Base-by-base conservation (phyloP, 139 green algal genomes). In the Yamagishiella unicocca region DNA sequence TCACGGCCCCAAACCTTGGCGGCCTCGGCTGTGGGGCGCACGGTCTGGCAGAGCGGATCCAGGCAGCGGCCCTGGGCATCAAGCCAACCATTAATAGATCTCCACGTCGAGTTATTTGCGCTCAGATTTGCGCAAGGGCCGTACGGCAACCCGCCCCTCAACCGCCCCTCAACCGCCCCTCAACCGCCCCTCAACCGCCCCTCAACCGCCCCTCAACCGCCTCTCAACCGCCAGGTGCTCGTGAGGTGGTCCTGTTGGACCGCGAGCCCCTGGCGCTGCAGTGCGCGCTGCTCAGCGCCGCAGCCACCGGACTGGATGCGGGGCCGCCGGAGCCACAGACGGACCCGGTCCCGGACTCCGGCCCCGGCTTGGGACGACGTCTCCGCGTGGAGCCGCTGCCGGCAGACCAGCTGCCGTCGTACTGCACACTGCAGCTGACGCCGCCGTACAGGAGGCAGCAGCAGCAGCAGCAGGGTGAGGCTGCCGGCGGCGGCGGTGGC, bases 241-340 rank as follows among this genome's bases (percentile, higher is more conserved):
- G 31, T 12, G 80, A 95, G 66, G 95, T 97, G 38, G 90, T 96
- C 17, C 91, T 98, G 81, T 82, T 96, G 24, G 96, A 98, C 88
- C 85, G 96, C 1, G 96, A 98, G 90, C 92, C 93, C 0, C 87
- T 96, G 45, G 94, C 95, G 21, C 92, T 98, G 68, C 87, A 96
- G 84, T 98, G 96, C 83, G 91, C 88, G 0, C 79, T 96, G 68
- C 71, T 96, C 31, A 94, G 85, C 35, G 94, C 93, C 81, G 54
- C 42, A 8, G 79, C 79, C 27, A 46, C 79, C 0, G 79, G 79
- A 2, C 79, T 85, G 58, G 55, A 70, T 74, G 58, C 53, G 84
- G 83, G 43, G 75, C n/a, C n/a, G n/a, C n/a, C 22, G 82, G 80
- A 77, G 38, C 22, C 35, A 67, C 25, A 78, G 24, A 29, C 21